Conservation (phyloP, 1,284 basidiomycete genomes). For the Stygiomarasmius scandens region DNA sequence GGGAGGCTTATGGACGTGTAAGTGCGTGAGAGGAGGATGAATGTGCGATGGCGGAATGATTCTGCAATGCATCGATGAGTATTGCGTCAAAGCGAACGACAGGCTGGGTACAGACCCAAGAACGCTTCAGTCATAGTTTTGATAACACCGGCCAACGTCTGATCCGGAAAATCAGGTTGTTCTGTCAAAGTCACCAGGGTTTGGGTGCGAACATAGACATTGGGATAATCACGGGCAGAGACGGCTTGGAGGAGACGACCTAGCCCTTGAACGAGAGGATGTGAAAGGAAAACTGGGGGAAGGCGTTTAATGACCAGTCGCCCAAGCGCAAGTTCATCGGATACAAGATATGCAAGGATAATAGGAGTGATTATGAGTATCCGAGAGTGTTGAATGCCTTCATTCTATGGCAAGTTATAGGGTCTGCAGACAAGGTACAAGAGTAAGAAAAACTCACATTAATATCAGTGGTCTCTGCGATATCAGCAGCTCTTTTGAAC, state of each 20-base stretch:
- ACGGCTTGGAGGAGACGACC: constrained; percentile 50
- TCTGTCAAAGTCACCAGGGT: constrained; percentile 43
- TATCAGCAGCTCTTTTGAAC: constrained; percentile 43
- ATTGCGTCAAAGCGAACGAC: background rate
- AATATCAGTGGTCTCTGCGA: constrained; percentile 56
- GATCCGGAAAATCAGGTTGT: constrained; percentile 45
- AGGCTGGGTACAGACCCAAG: constrained; percentile 44
- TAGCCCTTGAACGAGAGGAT: constrained; percentile 49
- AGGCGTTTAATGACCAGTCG: constrained; percentile 56
- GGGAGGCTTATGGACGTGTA: constrained; percentile 59
- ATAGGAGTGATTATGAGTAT: constrained; percentile 9
- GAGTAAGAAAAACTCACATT: constrained; percentile 39
- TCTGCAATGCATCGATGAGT: constrained; percentile 29
- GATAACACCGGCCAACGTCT: constrained; percentile 47
- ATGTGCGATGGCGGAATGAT: constrained; percentile 56
- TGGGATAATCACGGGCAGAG: constrained; percentile 53
- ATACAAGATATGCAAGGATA: constrained; percentile 10
- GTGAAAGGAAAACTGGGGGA: constrained; percentile 44
- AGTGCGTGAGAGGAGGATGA: constrained; percentile 57
- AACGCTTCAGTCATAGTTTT: constrained; percentile 48
- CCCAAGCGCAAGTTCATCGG: constrained; percentile 43
- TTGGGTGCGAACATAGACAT: constrained; percentile 54
- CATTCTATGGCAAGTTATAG: background rate
- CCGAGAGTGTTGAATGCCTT: constrained; percentile 3
- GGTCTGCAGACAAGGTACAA: constrained; percentile 2